Evolutionary conservation across 2,329 filamentous ascomycete genomes (phyloP).

Genomic region (Alternaria viburni): DNA sequence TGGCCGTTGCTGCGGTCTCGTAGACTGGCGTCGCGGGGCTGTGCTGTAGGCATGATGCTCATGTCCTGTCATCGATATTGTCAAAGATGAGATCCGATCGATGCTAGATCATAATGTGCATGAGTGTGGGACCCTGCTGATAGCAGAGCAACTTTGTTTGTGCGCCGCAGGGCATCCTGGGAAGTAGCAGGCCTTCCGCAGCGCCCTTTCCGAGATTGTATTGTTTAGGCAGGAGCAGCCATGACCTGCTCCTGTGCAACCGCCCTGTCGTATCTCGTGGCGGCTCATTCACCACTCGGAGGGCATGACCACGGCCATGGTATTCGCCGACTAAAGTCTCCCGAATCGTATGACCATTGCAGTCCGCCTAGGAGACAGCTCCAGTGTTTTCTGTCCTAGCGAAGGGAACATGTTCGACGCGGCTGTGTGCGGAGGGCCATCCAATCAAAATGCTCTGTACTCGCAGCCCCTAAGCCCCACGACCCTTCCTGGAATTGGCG

Average conservation of each 20-base stretch:
- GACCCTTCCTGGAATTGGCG: background rate
- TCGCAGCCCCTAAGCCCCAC: background rate
- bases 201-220: background rate
- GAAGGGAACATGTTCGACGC: slow-evolving; percentile 5
- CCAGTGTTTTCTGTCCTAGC: background rate
- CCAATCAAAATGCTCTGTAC: slow-evolving; percentile 13
- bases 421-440: background rate
- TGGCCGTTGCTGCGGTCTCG: slow-evolving; percentile 19
- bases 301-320: background rate
- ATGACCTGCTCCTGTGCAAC: background rate
- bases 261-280: background rate
- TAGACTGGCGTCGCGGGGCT: slow-evolving; percentile 6
- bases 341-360: background rate
- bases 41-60: slow-evolving; percentile 7
- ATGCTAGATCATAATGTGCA: slow-evolving; percentile 16
- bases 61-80: slow-evolving; percentile 12
- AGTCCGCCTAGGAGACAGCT: background rate
- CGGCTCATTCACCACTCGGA: background rate
- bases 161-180: background rate
- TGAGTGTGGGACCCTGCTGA: background rate
- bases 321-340: background rate
- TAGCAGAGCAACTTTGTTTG: background rate
- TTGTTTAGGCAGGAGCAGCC: background rate
- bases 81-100: slow-evolving; percentile 18
- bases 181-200: background rate